These are phyloP conservation scores for Ciborinia camelliae DNA, from an alignment of 2,329 filamentous ascomycete genomes.

Conservation along the genomic window DNA sequence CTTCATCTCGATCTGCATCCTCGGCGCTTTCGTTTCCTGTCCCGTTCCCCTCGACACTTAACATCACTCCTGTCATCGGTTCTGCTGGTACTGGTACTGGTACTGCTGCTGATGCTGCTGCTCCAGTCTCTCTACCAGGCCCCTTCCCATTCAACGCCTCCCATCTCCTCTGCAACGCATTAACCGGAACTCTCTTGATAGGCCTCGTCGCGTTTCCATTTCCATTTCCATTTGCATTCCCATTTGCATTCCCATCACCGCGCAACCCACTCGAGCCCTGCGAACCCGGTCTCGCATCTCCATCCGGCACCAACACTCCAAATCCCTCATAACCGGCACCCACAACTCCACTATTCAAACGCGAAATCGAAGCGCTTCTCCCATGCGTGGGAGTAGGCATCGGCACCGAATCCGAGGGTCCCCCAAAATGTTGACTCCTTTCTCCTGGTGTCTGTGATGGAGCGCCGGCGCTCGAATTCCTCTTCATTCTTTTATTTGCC, in stretches of 20 bases:
- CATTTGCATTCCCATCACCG: not conserved
- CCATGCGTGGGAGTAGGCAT: not conserved
- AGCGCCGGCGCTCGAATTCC: not conserved
- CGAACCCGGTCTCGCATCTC: not conserved
- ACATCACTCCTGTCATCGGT: not conserved
- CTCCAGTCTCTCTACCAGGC: not conserved
- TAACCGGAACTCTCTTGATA: slow-evolving; percentile 13
- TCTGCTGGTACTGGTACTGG: too few species aligned
- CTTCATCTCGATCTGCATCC: too few species aligned
- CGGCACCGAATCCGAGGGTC: not conserved
- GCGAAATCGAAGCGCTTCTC: not conserved
- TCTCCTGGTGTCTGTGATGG: not conserved
- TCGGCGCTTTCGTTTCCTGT: not conserved
- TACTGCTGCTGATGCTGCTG: too few species aligned
- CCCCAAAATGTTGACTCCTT: slow-evolving; percentile 1
- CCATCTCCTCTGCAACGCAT: slow-evolving; percentile 12
- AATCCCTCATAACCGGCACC: too few species aligned
- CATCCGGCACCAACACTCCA: not conserved
- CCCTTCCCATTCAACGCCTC: slow-evolving; percentile 17
- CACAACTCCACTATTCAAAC: not conserved
- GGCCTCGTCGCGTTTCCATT: not conserved
- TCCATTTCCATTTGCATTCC: not conserved
- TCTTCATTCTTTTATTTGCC: not conserved
- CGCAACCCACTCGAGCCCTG: not conserved
- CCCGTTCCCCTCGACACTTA: not conserved